A percentile compares a stretch with the other conserved stretches of the same genome.
phyloP scores from a whole-genome alignment of 768 basidiomycete species.

The Phanerochaete carnosa region DNA sequence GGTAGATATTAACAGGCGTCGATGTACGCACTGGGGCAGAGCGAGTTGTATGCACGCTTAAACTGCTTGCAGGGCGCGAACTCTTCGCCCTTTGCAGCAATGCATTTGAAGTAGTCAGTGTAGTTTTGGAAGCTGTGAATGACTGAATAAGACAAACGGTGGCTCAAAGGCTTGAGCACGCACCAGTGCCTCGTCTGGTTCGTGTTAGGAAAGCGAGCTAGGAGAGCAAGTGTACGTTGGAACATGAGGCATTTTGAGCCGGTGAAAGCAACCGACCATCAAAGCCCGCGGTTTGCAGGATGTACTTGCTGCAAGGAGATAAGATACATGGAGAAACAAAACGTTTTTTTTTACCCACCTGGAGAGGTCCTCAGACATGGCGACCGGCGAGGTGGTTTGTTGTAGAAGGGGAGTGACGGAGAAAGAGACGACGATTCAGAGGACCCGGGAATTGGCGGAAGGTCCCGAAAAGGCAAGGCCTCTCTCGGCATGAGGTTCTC shows the following conservation, averaged over 20 bases:
- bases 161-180: slow-evolving; percentile 18
- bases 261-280: slow-evolving; percentile 54
- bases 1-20: background rate
- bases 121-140: slow-evolving; percentile 84
- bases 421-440: slow-evolving; percentile 3
- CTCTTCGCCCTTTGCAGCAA: slow-evolving; percentile 96
- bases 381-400: slow-evolving; percentile 23
- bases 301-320: slow-evolving; percentile 59
- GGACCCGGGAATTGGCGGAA: slow-evolving; percentile 14
- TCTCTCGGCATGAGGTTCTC: slow-evolving; percentile 30
- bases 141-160: background rate
- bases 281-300: slow-evolving; percentile 93
- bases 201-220: slow-evolving; percentile 85
- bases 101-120: slow-evolving; percentile 97
- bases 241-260: slow-evolving; percentile 1
- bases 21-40: slow-evolving; percentile 89
- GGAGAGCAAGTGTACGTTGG: slow-evolving; percentile 12
- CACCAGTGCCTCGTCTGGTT: slow-evolving; percentile 98
- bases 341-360: slow-evolving; percentile 36
- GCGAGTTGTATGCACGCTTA: slow-evolving; percentile 91
- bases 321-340: background rate
- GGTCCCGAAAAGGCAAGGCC: slow-evolving; percentile 6
- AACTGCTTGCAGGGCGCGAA: slow-evolving; percentile 99
- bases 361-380: slow-evolving; percentile 62
- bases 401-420: slow-evolving; percentile 8